Conservation (phyloP, 345 rosid genomes). For the Rhizophora apiculata region DNA sequence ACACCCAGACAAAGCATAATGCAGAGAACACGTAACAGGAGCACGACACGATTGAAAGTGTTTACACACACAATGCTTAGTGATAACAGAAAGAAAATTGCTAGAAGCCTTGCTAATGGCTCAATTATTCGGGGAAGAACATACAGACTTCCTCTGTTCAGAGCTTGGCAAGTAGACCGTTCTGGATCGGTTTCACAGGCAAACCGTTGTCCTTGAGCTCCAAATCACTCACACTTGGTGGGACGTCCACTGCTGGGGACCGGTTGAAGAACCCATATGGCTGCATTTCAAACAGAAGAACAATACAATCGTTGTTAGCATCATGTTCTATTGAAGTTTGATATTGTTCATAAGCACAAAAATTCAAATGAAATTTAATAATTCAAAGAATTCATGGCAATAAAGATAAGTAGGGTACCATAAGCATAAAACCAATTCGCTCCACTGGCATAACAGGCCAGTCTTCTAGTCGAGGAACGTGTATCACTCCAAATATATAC, state of each 20-base stretch:
- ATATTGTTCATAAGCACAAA: too few relatives aligned
- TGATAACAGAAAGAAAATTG: not conserved
- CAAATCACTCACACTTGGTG: conserved; percentile 69
- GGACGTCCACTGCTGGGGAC: conserved; percentile 93
- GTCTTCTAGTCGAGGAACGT: conserved; percentile 88
- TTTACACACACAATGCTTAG: not conserved
- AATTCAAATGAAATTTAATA: too few relatives aligned
- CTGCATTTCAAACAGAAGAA: conserved; percentile 33
- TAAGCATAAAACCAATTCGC: conserved; percentile 72
- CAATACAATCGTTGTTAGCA: too few relatives aligned
- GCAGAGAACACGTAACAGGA: too few relatives aligned
- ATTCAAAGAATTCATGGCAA: too few relatives aligned
- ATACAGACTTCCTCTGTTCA: conserved; percentile 20
- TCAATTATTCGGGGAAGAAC: not conserved
- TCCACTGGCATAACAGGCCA: conserved; percentile 98
- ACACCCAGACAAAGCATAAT: too few relatives aligned
- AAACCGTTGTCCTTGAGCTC: conserved; percentile 56
- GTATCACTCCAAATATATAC: conserved; percentile 87
- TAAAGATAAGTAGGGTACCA: conserved; percentile 37
- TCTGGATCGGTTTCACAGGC: conserved; percentile 43
- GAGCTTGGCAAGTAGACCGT: conserved; percentile 67
- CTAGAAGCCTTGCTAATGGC: not conserved
- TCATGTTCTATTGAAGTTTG: too few relatives aligned
- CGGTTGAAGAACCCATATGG: conserved; percentile 95
- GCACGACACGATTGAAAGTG: not conserved